phyloP scores from a whole-genome alignment of 2,329 filamentous ascomycete species.

The Penicillium psychrosexuale region DNA sequence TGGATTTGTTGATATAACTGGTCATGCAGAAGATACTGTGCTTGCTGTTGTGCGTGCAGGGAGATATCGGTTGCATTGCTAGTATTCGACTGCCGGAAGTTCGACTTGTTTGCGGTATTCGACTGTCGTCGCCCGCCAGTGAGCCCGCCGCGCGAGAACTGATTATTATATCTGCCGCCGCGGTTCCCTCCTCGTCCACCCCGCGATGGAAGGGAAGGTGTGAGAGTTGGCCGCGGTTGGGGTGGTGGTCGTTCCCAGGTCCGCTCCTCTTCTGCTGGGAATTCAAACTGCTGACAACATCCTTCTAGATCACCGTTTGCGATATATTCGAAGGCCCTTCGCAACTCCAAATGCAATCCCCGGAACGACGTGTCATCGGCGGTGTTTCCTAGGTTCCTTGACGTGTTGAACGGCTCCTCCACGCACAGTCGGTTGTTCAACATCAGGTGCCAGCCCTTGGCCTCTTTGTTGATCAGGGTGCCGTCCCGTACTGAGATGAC shows the following conservation, averaged over 20 bases:
- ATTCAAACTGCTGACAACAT: slow-evolving; percentile 84
- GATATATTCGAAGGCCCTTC: slow-evolving; percentile 80
- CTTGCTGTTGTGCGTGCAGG: slow-evolving; percentile 44
- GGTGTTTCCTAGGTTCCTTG: slow-evolving; percentile 89
- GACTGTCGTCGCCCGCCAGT: slow-evolving; percentile 54
- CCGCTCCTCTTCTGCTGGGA: slow-evolving; percentile 72
- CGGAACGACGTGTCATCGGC: slow-evolving; percentile 93
- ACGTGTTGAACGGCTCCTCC: slow-evolving; percentile 91
- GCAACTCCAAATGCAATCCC: slow-evolving; percentile 83
- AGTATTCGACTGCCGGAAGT: slow-evolving; percentile 38
- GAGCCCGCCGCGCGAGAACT: slow-evolving; percentile 48
- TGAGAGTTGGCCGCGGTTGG: slow-evolving; percentile 55
- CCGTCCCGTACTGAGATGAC: slow-evolving; percentile 84
- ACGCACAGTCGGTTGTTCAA: slow-evolving; percentile 85
- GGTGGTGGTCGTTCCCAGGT: slow-evolving; percentile 56
- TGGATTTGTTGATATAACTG: slow-evolving; percentile 51
- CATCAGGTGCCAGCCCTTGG: slow-evolving; percentile 81
- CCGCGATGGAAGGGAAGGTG: slow-evolving; percentile 44
- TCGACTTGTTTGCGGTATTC: slow-evolving; percentile 50
- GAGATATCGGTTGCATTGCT: slow-evolving; percentile 38
- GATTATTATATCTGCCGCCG: slow-evolving; percentile 49
- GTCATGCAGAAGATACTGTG: slow-evolving; percentile 49
- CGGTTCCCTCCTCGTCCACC: slow-evolving; percentile 50
- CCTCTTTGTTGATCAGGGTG: slow-evolving; percentile 71
- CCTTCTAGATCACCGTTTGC: slow-evolving; percentile 74